Base-by-base conservation (phyloP, 192 early-diverging fungal species). In the Diversispora eburnea region DNA sequence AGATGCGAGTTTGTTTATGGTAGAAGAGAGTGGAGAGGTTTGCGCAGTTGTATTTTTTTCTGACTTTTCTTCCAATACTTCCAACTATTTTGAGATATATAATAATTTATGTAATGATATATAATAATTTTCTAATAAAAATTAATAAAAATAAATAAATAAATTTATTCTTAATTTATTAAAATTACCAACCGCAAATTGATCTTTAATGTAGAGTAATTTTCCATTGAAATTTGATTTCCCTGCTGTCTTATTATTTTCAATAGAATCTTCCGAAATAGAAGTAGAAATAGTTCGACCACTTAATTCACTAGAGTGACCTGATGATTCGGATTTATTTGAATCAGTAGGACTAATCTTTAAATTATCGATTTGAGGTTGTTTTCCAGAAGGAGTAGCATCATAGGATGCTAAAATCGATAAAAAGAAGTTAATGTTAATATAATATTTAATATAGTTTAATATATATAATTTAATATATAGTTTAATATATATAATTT, bases 311-410 rank as follows among this genome's bases (percentile, higher is more conserved):
- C 64, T 66, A 25, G 64, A 66, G 41, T 66, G 46, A 25, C 64
- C 64, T 3, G 64, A 66, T 45, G 64, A 66, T 17, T n/a, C n/a
- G 9, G 64, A 66, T 42, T 48, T 48, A 20, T 66, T 45, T 25
- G 64, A 66, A 48, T 66, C 41, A 66, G 64, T 20, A 49, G 63
- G 63, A 48, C 63, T 65, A 65, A 65, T 5, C 47, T 49, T 54
- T 17, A 54, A 54, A 54, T 54, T 54, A 17, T 54, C n/a, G 51
- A 17, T 54, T 54, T 54, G 51, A 17, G 51, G 51, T 10, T 52
- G 51, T 52, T 54, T 54, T 54, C 51, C 51, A 13, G n/a, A 17
- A 54, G 51, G 51, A 3, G 51, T 54, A 10, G 51, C 12, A 4
- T 17, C 51, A 17, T 33, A 33, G 25, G 51, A 54, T 54, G 12